Base-by-base conservation (phyloP, 768 basidiomycete species). In the Boletus eberwhitei region DNA sequence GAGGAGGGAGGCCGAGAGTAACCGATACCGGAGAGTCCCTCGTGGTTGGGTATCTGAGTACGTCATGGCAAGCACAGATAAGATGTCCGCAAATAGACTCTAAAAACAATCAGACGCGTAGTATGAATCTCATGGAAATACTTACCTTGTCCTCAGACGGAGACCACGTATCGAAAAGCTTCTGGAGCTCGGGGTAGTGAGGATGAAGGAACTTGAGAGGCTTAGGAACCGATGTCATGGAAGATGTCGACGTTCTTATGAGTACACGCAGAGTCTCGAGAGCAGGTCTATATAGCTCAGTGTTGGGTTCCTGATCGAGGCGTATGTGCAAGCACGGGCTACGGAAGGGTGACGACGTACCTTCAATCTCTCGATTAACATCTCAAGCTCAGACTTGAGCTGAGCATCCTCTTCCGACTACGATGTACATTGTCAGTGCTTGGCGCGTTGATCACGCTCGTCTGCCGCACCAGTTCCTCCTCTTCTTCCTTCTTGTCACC, bases 221-320 rank as follows among this genome's bases (percentile, higher is more conserved):
- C 76, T 99, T 98, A 1, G 97, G 97, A 11, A 99, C 96, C 22
- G 93, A 95, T 12, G 97, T 99, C 96, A 99, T 98, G 7, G 94
- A 97, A 16, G 92, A 95, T 4, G 97, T 99, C 12, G 94, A 94
- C 7, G 96, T 98, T 66, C 93, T 81, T 65, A 98, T 98, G 40
- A 98, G 78, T 8, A 90, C 93, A 45, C 96, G 84, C 11, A 99
- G 80, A 4, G 93, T 93, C 75, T 99, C 96, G 14, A 99, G 79
- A 26, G 96, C 93, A 22, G 95, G 88, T 17, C 86, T 79, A 70
- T 98, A 93, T 32, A 98, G 79, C 32, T 82, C 78, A 1, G 85
- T 87, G 66, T 97, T 85, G 54, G 89, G 68, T 85, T 99, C 96
- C 96, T 98, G 29, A 57, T 60, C 50, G 57, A 43, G 65, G 35